Base-by-base conservation (phyloP, 495 filamentous ascomycete genomes). In the Lasiosphaeria hispida region DNA sequence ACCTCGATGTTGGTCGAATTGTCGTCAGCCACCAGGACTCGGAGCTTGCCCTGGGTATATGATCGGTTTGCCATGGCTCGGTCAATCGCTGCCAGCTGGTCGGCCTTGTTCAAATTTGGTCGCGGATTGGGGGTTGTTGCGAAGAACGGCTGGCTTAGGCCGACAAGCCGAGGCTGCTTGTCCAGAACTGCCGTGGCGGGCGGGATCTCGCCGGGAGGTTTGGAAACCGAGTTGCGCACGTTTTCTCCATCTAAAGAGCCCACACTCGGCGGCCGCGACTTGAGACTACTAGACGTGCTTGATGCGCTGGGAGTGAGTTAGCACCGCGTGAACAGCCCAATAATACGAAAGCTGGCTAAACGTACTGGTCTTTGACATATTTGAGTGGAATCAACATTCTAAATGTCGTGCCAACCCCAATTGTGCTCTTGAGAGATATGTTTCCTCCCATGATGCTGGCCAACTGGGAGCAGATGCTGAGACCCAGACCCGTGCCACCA, bases 1-100 rank as follows among this genome's bases (percentile, higher is more conserved):
- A 97, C 92, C 64, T 96, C 90, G 64, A 95, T 89, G 66, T 97
- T 97, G n/a, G 92, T 91, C 34, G 85, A 85, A 66, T 97, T 97
- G 74, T 97, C 92, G 67, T 97, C 92, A 0, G 92, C 92, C 18
- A 97, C 92, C n/a, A 97, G 75, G 5, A 96, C 89, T 33, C 87
- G 84, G 23, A 95, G 79, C 66, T 85, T 90, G 19, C 81, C 80
- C 1, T 78, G 82, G 6, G 76, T 73, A 9, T 73, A 68, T 2
- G 54, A 35, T 61, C 86, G 79, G 62, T 77, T 81, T 35, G 69
- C 80, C 76, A 65, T 81, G 61, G 63, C 82, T 40, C 69, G 82
- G 62, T 75, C 69, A 45, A 77, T 71, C 13, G 72, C 73, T 11
- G 72, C 76, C 62, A 75, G 62, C 54, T 72, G 70, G 18, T 76